Evolutionary conservation across 2,329 filamentous ascomycete genomes (phyloP).

Genomic region (Neofusicoccum parvum): DNA sequence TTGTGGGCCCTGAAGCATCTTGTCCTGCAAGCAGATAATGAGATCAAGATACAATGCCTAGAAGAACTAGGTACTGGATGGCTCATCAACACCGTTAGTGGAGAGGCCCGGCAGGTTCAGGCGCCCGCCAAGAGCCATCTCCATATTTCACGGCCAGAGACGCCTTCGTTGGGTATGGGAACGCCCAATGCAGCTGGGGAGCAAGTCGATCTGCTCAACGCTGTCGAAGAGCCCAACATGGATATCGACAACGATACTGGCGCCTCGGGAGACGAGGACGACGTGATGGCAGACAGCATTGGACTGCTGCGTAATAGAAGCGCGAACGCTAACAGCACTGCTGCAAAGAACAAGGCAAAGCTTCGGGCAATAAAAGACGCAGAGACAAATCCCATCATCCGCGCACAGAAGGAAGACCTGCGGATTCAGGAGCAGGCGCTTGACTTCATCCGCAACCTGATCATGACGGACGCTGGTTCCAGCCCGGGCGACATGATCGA

Average conservation of each 20-base stretch:
- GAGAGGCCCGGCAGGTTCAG: constrained; percentile 30
- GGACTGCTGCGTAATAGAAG: constrained; percentile 29
- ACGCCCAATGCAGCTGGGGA: constrained; percentile 62
- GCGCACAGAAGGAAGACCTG: constrained; percentile 74
- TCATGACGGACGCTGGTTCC: constrained; percentile 62
- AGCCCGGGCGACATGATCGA: constrained; percentile 71
- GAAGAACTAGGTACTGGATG: constrained; percentile 77
- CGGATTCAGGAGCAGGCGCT: constrained; percentile 89
- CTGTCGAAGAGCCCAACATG: constrained; percentile 46
- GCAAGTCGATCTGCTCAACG: constrained; percentile 62
- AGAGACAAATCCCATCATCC: constrained; percentile 68
- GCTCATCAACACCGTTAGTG: constrained; percentile 76
- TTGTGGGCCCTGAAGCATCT: constrained; percentile 95
- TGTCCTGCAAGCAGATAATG: constrained; percentile 69
- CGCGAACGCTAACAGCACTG: constrained; percentile 37
- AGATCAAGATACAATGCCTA: constrained; percentile 75
- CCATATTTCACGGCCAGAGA: constrained; percentile 24
- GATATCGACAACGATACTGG: constrained; percentile 43
- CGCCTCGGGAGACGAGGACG: constrained; percentile 38
- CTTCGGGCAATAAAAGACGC: constrained; percentile 57
- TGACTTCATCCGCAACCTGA: constrained; percentile 86
- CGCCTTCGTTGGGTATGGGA: constrained; percentile 51
- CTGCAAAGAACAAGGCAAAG: constrained; percentile 40
- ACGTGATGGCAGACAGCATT: constrained; percentile 50
- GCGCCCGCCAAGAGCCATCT: constrained; percentile 40